Base-by-base conservation (phyloP, 176 grass and related monocot species). In the Phoenix roebelenii region DNA sequence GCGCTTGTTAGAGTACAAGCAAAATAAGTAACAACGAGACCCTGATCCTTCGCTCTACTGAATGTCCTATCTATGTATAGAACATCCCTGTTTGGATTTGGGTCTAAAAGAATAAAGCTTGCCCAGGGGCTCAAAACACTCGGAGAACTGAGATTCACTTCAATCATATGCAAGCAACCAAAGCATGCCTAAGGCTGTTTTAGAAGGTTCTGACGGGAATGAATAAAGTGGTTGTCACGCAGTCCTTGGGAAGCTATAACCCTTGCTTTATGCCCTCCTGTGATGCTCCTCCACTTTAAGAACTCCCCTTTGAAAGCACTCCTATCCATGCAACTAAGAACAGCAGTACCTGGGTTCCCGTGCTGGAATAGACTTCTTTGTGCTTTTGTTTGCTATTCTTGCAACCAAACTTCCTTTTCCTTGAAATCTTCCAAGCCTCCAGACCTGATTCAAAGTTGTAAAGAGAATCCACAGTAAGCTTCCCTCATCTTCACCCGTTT, bases 91-190 rank as follows among this genome's bases (percentile, higher is more conserved):
- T 74, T 53, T 65, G 16, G 22, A 35, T 59, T 25, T 49, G n/a
- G 60, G 62, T 18, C 57, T 25, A 74, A 73, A 74, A 74, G 71
- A 29, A 74, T 63, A 74, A 62, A 39, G 54, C 25, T 25, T 25
- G 69, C 57, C 22, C 61, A 24, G 50, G 49, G 69, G 52, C 62
- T 25, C 16, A 73, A 73, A 74, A 57, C 35, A 14, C 7, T 3
- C 35, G 0, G 35, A 10, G 35, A 44, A 14, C 35, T 18, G 50
- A 15, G 73, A 76, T 76, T 76, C 73, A 76, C n/a, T 68, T 68
- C 63, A 76, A 76, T 76, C 62, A 76, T 76, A 67, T 68, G 44
- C 44, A 25, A 67, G 59, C 50, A 30, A 61, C 18, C 22, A 66
- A 76, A 76, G 61, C 61, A 51, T 22, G 59, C 52, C 25, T 55